Conservation (phyloP, 2,329 filamentous ascomycete species). For the Ophiostoma quercus region DNA sequence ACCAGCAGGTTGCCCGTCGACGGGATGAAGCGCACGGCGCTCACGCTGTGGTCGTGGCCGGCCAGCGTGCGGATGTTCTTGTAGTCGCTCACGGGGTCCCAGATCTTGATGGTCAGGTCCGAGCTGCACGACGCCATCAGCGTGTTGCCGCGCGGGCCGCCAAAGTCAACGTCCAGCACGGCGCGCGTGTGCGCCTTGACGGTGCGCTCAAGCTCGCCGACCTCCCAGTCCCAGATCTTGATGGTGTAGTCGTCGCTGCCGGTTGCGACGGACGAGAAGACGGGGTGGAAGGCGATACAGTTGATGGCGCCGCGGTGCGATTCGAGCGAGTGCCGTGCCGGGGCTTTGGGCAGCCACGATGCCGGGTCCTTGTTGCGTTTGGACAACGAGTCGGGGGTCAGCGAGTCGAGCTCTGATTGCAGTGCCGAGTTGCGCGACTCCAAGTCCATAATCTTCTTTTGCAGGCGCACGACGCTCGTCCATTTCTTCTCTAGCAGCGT, state of each 20-base stretch:
- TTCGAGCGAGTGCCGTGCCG: slow-evolving; percentile 74
- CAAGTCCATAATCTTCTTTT: slow-evolving; percentile 98
- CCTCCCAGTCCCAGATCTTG: slow-evolving; percentile 96
- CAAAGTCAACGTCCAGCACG: slow-evolving; percentile 84
- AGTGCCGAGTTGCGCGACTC: slow-evolving; percentile 68
- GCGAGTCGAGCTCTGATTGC: slow-evolving; percentile 78
- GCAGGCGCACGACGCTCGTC: slow-evolving; percentile 89
- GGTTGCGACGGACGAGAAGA: slow-evolving; percentile 84
- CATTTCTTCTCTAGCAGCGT: slow-evolving; percentile 95
- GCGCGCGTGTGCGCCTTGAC: slow-evolving; percentile 89
- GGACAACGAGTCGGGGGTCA: slow-evolving; percentile 70
- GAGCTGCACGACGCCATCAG: slow-evolving; percentile 77
- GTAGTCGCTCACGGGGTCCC: slow-evolving; percentile 88
- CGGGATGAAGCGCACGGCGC: slow-evolving; percentile 79
- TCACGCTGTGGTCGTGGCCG: slow-evolving; percentile 89
- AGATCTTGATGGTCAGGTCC: slow-evolving; percentile 89
- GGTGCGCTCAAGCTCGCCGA: slow-evolving; percentile 83
- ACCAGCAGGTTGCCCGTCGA: slow-evolving; percentile 81
- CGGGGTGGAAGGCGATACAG: slow-evolving; percentile 85
- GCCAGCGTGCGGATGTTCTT: slow-evolving; percentile 90
- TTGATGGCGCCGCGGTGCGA: slow-evolving; percentile 78
- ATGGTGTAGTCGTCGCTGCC: slow-evolving; percentile 90
- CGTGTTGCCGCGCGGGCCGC: slow-evolving; percentile 73
- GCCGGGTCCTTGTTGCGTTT: slow-evolving; percentile 76
- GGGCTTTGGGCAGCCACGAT: slow-evolving; percentile 79